Conservation (phyloP, 768 basidiomycete species). For the Termitomyces sp. region DNA sequence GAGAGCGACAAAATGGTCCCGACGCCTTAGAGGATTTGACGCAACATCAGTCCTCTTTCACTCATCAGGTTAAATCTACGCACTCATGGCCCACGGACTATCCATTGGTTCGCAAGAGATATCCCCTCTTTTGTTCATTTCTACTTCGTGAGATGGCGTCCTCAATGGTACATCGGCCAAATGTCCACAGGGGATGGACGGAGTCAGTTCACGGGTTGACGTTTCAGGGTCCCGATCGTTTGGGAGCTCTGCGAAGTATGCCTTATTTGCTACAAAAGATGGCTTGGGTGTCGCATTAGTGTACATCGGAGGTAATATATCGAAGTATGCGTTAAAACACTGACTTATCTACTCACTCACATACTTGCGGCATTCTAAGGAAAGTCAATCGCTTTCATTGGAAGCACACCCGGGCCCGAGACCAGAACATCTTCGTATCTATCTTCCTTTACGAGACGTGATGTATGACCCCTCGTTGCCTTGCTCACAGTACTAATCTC, state of each 20-base stretch:
- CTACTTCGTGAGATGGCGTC: neutral
- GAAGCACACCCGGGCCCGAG: neutral
- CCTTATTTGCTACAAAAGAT: neutral
- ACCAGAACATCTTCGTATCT: constrained; percentile 2
- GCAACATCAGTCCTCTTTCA: no score
- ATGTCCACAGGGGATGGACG: neutral
- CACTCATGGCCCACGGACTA: no score
- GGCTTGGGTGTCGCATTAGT: neutral
- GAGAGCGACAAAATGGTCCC: neutral
- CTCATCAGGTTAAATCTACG: no score
- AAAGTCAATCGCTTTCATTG: constrained; percentile 1
- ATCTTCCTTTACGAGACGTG: neutral
- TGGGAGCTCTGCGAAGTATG: neutral
- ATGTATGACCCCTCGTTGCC: neutral
- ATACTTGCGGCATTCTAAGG: neutral
- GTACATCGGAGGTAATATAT: neutral
- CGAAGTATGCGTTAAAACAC: neutral
- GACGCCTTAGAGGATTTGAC: neutral
- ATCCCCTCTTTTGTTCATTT: neutral
- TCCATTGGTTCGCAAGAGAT: no score
- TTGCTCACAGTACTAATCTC: neutral
- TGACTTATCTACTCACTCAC: neutral
- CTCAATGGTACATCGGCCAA: neutral
- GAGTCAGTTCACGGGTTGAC: neutral
- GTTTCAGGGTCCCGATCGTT: neutral